Percentiles rank a stretch among this genome's conserved stretches.
These are phyloP conservation scores for Chaetomiaceae sp. DNA, from an alignment of 2,329 filamentous ascomycete species.

Conservation along the genomic window DNA sequence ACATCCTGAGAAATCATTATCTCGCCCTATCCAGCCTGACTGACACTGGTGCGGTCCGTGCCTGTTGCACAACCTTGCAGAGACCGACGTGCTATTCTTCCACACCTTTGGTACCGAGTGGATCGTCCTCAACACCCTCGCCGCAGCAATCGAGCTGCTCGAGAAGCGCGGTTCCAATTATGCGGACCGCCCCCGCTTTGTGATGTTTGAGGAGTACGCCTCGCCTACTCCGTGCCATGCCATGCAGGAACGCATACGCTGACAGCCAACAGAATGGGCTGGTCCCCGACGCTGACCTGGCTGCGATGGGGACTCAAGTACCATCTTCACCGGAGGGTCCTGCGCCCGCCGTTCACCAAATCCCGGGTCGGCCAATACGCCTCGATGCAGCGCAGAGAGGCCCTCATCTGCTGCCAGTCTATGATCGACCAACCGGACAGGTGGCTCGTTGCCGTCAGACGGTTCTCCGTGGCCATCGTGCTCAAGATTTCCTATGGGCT, in stretches of 20 bases:
- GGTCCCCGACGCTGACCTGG: slow-evolving; percentile 39
- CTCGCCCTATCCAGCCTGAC: too few relatives aligned
- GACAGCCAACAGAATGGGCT: slow-evolving; percentile 31
- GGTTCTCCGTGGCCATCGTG: slow-evolving; percentile 23
- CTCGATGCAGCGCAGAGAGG: slow-evolving; percentile 18
- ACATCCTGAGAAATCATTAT: too few relatives aligned
- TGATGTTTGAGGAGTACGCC: slow-evolving; percentile 29
- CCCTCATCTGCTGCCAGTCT: slow-evolving; percentile 19
- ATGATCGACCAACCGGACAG: slow-evolving; percentile 19
- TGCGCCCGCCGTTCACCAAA: slow-evolving; percentile 36
- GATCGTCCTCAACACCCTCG: slow-evolving; percentile 32
- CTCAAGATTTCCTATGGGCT: slow-evolving; percentile 24
- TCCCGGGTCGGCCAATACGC: slow-evolving; percentile 22
- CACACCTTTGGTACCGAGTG: slow-evolving; percentile 27
- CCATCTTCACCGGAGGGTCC: slow-evolving; percentile 35
- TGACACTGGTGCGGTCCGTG: too few relatives aligned
- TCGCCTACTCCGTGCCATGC: not conserved
- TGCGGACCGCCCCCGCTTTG: slow-evolving; percentile 33
- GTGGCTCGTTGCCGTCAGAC: slow-evolving; percentile 20
- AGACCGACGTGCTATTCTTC: slow-evolving; percentile 29
- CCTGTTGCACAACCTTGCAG: slow-evolving; percentile 3
- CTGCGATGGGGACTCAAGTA: slow-evolving; percentile 35
- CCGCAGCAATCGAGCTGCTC: slow-evolving; percentile 33
- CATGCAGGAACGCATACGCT: not conserved
- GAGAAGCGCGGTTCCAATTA: slow-evolving; percentile 34